Evolutionary conservation across 1,139 yeast genomes (phyloP).

Genomic region (Hanseniaspora uvarum): DNA sequence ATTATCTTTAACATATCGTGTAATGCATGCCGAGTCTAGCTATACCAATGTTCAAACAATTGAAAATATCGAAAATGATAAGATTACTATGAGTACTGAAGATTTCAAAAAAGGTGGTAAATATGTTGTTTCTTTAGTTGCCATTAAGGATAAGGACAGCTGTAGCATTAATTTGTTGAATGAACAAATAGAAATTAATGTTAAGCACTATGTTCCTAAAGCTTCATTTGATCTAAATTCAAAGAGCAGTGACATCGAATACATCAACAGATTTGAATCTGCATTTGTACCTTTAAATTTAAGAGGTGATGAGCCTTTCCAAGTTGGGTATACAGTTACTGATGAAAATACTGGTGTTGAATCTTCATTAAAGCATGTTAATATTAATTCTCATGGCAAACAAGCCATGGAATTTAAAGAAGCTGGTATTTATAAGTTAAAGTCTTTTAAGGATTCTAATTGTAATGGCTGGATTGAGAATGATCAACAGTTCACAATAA

Average conservation of each 20-base stretch:
- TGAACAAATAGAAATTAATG: constrained; percentile 49
- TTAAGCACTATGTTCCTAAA: constrained; percentile 57
- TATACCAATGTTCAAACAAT: constrained; percentile 27
- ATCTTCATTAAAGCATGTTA: constrained; percentile 23
- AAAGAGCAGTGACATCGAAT: constrained; percentile 28
- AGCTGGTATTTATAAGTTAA: constrained; percentile 55
- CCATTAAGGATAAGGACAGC: constrained; percentile 60
- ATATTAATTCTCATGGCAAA: constrained; percentile 32
- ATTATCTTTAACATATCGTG: constrained; percentile 58
- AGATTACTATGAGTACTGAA: constrained; percentile 44
- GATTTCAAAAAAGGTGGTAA: constrained; percentile 54
- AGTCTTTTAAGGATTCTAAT: constrained; percentile 51
- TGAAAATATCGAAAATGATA: constrained; percentile 36
- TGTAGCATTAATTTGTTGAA: constrained; percentile 62
- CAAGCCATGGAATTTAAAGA: constrained; percentile 39
- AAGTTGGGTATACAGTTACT: constrained; percentile 33
- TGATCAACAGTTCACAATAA: constrained; percentile 36
- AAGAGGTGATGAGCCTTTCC: constrained; percentile 43
- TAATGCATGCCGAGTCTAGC: constrained; percentile 44
- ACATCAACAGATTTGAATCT: constrained; percentile 52
- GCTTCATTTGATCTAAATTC: constrained; percentile 38
- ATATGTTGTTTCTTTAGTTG: constrained; percentile 50
- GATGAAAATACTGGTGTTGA: constrained; percentile 5
- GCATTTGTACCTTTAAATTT: constrained; percentile 51
- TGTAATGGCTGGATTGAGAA: constrained; percentile 53